A percentile compares a stretch with the other conserved stretches of the same genome.
These are phyloP conservation scores for Mycosphaerella sp. DNA, from an alignment of 2,329 filamentous ascomycete genomes.

Conservation along the genomic window DNA sequence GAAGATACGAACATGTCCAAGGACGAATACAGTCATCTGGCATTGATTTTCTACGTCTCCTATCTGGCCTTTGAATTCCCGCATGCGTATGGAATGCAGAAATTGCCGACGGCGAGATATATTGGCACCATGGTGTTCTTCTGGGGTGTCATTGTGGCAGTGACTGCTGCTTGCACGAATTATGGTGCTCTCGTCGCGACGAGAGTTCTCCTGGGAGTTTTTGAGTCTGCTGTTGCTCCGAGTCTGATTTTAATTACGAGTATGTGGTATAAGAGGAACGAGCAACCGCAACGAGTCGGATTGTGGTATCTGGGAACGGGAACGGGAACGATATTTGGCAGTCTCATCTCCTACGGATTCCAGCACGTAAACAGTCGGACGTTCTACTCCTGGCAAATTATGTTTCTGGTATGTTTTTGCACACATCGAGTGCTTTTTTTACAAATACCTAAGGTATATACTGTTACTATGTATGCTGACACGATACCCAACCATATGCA, in stretches of 20 bases:
- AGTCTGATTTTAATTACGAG: constrained; percentile 50
- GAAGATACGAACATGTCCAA: constrained; percentile 33
- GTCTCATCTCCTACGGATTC: constrained; percentile 51
- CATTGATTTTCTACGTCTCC: constrained; percentile 34
- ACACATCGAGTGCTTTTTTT: too few relatives aligned
- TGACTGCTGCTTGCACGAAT: constrained; percentile 46
- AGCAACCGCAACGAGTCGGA: constrained; percentile 58
- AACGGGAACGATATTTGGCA: constrained; percentile 51
- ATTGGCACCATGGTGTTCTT: constrained; percentile 40
- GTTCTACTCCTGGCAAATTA: constrained; percentile 48
- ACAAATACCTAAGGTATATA: too few relatives aligned
- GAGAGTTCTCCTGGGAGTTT: constrained; percentile 48
- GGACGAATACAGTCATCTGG: constrained; percentile 35
- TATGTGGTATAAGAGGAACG: constrained; percentile 39
- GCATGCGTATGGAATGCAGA: constrained; percentile 47
- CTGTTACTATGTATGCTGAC: not conserved
- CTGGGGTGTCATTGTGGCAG: constrained; percentile 46
- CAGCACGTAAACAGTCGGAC: constrained; percentile 38
- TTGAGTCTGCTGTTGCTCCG: constrained; percentile 50
- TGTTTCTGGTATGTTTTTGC: constrained; percentile 37
- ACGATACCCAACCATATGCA: not conserved
- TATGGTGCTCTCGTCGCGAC: constrained; percentile 46
- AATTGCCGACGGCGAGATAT: constrained; percentile 49
- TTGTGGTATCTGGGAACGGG: constrained; percentile 63
- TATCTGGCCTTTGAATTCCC: constrained; percentile 38